Evolutionary conservation across 1,139 yeast species (phyloP), one percentile per base, ranked within the genome.

Genomic region (Arxiozyma heterogenica): DNA sequence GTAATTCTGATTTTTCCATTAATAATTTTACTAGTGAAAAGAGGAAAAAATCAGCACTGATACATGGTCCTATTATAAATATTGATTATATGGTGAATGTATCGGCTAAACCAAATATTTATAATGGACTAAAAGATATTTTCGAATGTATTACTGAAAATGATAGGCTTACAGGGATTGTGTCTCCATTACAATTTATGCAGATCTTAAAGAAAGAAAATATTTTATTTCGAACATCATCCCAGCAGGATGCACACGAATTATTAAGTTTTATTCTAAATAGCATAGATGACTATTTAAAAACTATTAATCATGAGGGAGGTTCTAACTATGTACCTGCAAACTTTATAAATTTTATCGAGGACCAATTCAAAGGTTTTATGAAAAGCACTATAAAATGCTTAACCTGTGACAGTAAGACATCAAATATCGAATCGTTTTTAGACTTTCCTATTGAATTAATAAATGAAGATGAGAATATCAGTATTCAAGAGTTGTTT

Each of bases 231-330:
- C 76, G 96, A 58, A 86, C 90, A 57, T 83, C 86, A 52, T 90
- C 91, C 96, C 98, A 93, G 69, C 98, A 93, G 67, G 98, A 93
- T 74, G 97, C 98, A 2, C 98, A 93, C 70, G 98, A 93, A 69
- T 93, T 93, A 69, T 78, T 90, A 66, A 91, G 91, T 68, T 91
- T 88, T 64, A 70, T 91, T 60, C 75, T 93, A 53, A 93, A 93
- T 69, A 87, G 84, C 59, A 80, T 88, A 38, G 82, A 90, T 55
- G 98, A 93, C 60, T 76, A 80, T 42, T 70, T 87, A 43, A 64
- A 66, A 55, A 53, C 53, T 9, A 50, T 58, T 23, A 30, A 54
- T 27, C 30, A 38, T 9, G 21, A 23, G 4, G 17, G 11, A 15
- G 46, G 52, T 9, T 41, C 54, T 2, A 42, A 51, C 18, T 46